phyloP scores from a whole-genome alignment of 2,329 filamentous ascomycete genomes.

The Penicillium freii region DNA sequence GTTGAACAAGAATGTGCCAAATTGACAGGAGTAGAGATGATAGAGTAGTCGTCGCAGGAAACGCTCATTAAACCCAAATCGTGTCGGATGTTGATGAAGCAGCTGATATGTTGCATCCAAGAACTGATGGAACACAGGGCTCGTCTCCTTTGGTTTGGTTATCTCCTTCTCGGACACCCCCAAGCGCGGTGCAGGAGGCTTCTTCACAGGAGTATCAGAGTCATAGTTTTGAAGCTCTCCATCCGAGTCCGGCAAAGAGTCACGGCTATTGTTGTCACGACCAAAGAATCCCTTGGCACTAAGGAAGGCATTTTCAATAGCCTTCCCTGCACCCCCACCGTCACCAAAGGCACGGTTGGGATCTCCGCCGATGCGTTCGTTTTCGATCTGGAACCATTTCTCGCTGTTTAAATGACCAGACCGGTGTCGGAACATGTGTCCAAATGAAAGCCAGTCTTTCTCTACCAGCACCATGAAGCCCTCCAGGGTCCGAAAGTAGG shows the following conservation, averaged over 20 bases:
- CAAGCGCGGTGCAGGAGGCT: constrained; percentile 33
- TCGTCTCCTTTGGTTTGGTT: constrained; percentile 81
- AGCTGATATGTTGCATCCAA: constrained; percentile 92
- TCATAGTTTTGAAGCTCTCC: constrained; percentile 52
- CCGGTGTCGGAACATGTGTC: constrained; percentile 95
- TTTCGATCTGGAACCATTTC: constrained; percentile 89
- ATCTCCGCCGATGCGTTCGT: constrained; percentile 67
- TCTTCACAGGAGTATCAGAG: constrained; percentile 43
- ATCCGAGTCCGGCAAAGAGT: constrained; percentile 63
- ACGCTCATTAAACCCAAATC: constrained; percentile 95
- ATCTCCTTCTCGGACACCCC: constrained; percentile 59
- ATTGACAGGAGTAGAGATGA: constrained; percentile 93
- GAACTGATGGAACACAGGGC: constrained; percentile 96
- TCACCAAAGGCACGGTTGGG: constrained; percentile 42
- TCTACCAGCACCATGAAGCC: constrained; percentile 93
- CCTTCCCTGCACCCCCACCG: constrained; percentile 58
- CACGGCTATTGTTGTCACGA: constrained; percentile 67
- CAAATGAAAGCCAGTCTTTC: constrained; percentile 97
- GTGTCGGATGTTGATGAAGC: constrained; percentile 75
- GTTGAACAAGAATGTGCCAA: constrained; percentile 94
- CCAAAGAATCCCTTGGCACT: constrained; percentile 90
- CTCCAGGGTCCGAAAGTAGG: constrained; percentile 89
- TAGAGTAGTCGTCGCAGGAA: constrained; percentile 87
- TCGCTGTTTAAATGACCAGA: constrained; percentile 84
- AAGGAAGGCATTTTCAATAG: constrained; percentile 79